Conservation (phyloP, 2,329 filamentous ascomycete species). For the Dactylellina leptospora region DNA sequence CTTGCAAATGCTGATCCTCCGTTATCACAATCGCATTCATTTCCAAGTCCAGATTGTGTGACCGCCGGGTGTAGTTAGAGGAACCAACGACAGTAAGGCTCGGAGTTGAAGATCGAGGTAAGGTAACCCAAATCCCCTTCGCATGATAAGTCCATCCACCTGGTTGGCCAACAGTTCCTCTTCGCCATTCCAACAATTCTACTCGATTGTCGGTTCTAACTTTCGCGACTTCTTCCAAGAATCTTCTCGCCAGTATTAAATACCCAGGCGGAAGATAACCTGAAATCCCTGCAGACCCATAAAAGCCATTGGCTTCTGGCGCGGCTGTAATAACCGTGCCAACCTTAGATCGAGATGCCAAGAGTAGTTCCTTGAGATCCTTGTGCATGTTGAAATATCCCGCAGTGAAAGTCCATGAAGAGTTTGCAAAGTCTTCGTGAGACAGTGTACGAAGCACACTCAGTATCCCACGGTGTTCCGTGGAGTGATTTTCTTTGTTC, state of each 20-base stretch:
- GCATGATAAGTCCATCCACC: conserved; percentile 98
- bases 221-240: conserved; percentile 72
- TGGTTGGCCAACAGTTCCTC: conserved; percentile 79
- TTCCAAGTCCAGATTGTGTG: conserved; percentile 91
- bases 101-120: conserved; percentile 72
- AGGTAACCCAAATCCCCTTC: conserved; percentile 90
- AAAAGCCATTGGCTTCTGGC: conserved; percentile 95
- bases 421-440: conserved; percentile 66
- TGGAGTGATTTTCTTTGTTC: conserved; percentile 76
- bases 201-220: conserved; percentile 69
- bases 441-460: conserved; percentile 76
- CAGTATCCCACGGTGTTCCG: conserved; percentile 83
- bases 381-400: conserved; percentile 98
- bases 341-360: conserved; percentile 73
- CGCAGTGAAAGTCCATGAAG: conserved; percentile 94
- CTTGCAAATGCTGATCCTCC: conserved; percentile 74
- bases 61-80: conserved; percentile 94
- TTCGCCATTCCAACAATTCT: conserved; percentile 84
- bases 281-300: conserved; percentile 83
- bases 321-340: conserved; percentile 92
- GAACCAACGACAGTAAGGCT: conserved; percentile 86
- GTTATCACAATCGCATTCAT: conserved; percentile 88
- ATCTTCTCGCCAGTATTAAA: conserved; percentile 83
- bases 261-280: conserved; percentile 92
- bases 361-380: conserved; percentile 78